Percentiles rank a stretch among this genome's conserved stretches.
These are phyloP conservation scores for Trapa bicornis DNA, from an alignment of 345 rosid genomes.

Conservation along the genomic window DNA sequence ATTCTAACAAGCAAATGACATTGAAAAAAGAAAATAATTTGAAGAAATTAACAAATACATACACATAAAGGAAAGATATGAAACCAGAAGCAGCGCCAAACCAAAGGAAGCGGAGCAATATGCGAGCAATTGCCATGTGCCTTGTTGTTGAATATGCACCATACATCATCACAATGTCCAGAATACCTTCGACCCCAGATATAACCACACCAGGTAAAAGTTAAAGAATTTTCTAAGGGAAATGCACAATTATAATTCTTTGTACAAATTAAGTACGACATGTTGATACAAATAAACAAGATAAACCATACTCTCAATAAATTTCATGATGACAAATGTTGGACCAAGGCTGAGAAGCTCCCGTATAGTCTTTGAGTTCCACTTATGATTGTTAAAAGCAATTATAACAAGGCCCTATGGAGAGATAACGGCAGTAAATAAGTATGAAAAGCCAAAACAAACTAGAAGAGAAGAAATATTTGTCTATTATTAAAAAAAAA, in stretches of 20 bases:
- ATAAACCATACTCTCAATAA: slow-evolving; percentile 55
- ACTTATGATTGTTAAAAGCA: slow-evolving; percentile 57
- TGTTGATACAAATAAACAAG: slow-evolving; percentile 5
- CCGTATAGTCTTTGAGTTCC: slow-evolving; percentile 41
- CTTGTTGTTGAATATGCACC: slow-evolving; percentile 92
- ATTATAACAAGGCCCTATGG: slow-evolving; percentile 66
- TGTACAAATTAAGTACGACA: not conserved
- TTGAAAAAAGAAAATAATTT: slow-evolving; percentile 7
- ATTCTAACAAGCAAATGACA: slow-evolving; percentile 6
- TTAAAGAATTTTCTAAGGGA: not conserved
- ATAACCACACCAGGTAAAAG: slow-evolving; percentile 11
- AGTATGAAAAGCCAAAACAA: not conserved
- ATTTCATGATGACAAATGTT: slow-evolving; percentile 89
- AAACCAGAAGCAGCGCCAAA: slow-evolving; percentile 58
- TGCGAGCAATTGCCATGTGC: slow-evolving; percentile 66
- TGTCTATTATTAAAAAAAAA: not conserved
- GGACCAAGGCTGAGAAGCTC: slow-evolving; percentile 91
- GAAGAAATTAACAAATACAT: slow-evolving; percentile 22
- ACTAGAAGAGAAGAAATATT: not conserved
- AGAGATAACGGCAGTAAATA: not conserved
- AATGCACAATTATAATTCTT: no score
- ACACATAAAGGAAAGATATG: slow-evolving; percentile 84
- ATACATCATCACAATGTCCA: slow-evolving; percentile 89
- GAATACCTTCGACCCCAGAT: slow-evolving; percentile 43
- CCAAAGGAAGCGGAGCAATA: slow-evolving; percentile 82